Conservation (phyloP, 768 basidiomycete genomes). For the Mycena filopes region DNA sequence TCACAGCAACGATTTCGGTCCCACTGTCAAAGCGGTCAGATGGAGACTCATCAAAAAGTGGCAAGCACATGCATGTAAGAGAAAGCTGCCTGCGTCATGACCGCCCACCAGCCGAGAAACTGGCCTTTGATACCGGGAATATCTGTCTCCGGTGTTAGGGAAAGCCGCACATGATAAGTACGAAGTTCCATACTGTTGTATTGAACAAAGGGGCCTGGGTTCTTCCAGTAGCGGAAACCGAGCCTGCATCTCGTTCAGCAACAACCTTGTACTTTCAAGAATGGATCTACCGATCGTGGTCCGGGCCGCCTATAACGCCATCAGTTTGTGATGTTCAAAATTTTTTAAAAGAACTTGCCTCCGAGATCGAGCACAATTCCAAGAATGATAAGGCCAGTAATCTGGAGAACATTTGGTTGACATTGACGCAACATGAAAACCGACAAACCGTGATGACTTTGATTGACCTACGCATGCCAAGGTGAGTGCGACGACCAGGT, state of each 20-base stretch:
- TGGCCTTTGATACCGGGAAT: conserved; percentile 77
- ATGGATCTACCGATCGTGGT: conserved; percentile 70
- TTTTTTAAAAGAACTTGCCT: conserved; percentile 49
- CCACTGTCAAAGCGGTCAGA: conserved; percentile 63
- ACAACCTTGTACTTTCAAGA: conserved; percentile 40
- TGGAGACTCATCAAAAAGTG: background rate
- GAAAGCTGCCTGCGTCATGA: conserved; percentile 90
- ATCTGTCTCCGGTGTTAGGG: too few relatives aligned
- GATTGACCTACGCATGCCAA: conserved; percentile 62
- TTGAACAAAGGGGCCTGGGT: conserved; percentile 88
- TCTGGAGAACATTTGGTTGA: conserved; percentile 36
- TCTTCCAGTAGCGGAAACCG: conserved; percentile 84
- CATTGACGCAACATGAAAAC: too few relatives aligned
- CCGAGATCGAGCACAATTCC: conserved; percentile 86
- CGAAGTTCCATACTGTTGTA: conserved; percentile 46
- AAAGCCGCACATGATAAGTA: too few relatives aligned
- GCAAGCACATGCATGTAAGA: conserved; percentile 56
- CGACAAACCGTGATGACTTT: conserved; percentile 74
- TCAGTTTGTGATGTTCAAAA: too few relatives aligned
- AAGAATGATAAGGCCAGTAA: conserved; percentile 76
- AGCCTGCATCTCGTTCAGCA: conserved; percentile 29
- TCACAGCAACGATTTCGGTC: conserved; percentile 91
- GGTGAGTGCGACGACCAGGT: background rate
- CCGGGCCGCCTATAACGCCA: conserved; percentile 70
- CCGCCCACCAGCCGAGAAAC: conserved; percentile 73